Evolutionary conservation across 768 basidiomycete species (phyloP), one percentile per base, ranked within the genome.

Genomic region (Rhodosporidiobolus odoratus): DNA sequence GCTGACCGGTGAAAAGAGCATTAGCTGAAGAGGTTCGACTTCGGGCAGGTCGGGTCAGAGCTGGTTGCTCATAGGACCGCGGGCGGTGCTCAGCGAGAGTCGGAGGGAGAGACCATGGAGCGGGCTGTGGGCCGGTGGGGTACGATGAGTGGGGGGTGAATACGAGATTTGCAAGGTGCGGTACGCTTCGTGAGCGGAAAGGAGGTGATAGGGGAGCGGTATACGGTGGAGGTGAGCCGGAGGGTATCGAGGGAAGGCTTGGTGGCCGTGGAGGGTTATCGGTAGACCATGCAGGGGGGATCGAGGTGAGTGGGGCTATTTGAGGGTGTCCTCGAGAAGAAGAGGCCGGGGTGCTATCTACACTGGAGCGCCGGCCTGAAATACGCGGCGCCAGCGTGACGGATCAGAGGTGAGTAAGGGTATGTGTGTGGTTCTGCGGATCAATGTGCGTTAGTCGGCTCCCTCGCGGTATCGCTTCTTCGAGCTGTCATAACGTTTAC

Each of bases 191-290:
- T 1, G 67, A 68, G 1, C 71, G 63, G 9, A 47, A 2, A 3
- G 71, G 71, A 34, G 59, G 71, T 1, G 65, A 37, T 17, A 67
- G 58, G 8, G 66, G 71, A 0, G 66, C 71, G 7, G 71, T 58
- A 47, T 73, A 73, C 0, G 69, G 69, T 1, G 69, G 69, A 3
- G 69, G 69, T 10, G 65, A 65, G 19, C 25, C 47, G 19, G n/a
- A 13, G 15, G 63, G 40, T 4, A 43, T 38, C 10, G 37, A 15
- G 25, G n/a, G 35, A 13, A 30, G 43, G 7, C 41, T 17, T 6
- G 41, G 41, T 7, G 27, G 58, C 30, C 43, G 58, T 7, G 58
- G 40, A 2, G 32, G 13, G n/a, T 27, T 16, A 9, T 4, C 16
- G 12, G 17, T 7, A 27, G 43, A 30, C 4, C n/a, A n/a, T n/a